These are phyloP conservation scores for Coemansia sp. DNA, from an alignment of 192 early-diverging fungal genomes.

Conservation along the genomic window DNA sequence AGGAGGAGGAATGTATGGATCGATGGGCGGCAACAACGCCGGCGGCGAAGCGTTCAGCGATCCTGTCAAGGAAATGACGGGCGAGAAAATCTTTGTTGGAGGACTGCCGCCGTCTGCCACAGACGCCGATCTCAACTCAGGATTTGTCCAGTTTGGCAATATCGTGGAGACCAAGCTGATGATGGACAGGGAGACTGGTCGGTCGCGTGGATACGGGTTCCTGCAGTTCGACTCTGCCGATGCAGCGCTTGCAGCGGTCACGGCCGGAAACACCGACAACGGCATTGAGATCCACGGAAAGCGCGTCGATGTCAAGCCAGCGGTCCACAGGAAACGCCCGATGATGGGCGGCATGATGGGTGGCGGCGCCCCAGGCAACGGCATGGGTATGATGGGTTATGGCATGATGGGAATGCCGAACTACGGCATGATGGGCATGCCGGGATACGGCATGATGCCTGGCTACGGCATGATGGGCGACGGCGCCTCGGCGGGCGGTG, in stretches of 20 bases:
- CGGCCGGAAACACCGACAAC: constrained; percentile 31
- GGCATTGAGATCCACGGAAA: constrained; percentile 51
- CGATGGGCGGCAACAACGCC: background rate
- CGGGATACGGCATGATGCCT: constrained; percentile 21
- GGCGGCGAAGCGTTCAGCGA: constrained; percentile 12
- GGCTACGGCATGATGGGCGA: constrained; percentile 16
- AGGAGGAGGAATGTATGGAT: background rate
- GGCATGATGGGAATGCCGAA: constrained; percentile 21
- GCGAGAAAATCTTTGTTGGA: constrained; percentile 88
- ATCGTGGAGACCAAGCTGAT: constrained; percentile 86
- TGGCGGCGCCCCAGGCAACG: background rate
- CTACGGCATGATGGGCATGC: constrained; percentile 37
- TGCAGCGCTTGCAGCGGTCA: constrained; percentile 56
- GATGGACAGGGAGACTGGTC: constrained; percentile 79
- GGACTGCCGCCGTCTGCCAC: constrained; percentile 81
- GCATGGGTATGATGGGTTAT: constrained; percentile 6
- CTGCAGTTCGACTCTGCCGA: constrained; percentile 82
- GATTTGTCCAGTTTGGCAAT: constrained; percentile 80
- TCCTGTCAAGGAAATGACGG: constrained; percentile 39
- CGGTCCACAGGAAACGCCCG: constrained; percentile 38
- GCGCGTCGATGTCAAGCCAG: constrained; percentile 51
- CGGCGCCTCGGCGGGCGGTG: constrained; percentile 15
- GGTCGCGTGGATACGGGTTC: constrained; percentile 90
- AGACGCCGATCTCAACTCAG: constrained; percentile 81
- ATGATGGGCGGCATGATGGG: constrained; percentile 23